A percentile compares a stretch with the other conserved stretches of the same genome.
phyloP scores from a whole-genome alignment of 2,329 filamentous ascomycete genomes.

The Aspergillus puulaauensis region DNA sequence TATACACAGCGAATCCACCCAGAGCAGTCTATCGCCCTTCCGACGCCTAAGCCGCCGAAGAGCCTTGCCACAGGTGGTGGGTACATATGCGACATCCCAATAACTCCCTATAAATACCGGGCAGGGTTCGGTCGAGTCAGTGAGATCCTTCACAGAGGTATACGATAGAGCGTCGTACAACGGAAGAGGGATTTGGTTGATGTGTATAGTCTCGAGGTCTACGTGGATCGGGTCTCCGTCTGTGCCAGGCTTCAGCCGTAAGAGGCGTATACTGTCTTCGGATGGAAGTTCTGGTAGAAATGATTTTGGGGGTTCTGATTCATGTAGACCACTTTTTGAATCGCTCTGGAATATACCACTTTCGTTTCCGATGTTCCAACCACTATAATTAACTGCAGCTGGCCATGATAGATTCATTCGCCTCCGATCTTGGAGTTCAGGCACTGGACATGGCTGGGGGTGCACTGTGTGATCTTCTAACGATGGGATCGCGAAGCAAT shows the following conservation, averaged over 20 bases:
- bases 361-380: neutral
- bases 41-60: neutral
- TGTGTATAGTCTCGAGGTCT: neutral
- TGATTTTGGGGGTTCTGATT: neutral
- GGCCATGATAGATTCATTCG: neutral
- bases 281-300: neutral
- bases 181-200: neutral
- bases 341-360: neutral
- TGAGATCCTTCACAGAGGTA: neutral
- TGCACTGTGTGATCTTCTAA: neutral
- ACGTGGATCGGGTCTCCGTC: neutral
- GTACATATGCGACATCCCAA: slow-evolving; percentile 2
- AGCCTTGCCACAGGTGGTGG: neutral
- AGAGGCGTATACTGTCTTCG: slow-evolving; percentile 2
- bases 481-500: slow-evolving; percentile 1
- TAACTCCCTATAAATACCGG: slow-evolving; percentile 4
- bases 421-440: neutral
- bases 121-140: neutral
- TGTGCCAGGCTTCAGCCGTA: neutral
- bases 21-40: neutral
- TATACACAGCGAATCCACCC: slow-evolving; percentile 4
- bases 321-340: neutral
- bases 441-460: neutral
- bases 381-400: neutral
- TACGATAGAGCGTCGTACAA: slow-evolving; percentile 2